Evolutionary conservation across 352 stramenopile species (phyloP), one percentile per base, ranked within the genome.

Genomic region (Peronospora farinosa): DNA sequence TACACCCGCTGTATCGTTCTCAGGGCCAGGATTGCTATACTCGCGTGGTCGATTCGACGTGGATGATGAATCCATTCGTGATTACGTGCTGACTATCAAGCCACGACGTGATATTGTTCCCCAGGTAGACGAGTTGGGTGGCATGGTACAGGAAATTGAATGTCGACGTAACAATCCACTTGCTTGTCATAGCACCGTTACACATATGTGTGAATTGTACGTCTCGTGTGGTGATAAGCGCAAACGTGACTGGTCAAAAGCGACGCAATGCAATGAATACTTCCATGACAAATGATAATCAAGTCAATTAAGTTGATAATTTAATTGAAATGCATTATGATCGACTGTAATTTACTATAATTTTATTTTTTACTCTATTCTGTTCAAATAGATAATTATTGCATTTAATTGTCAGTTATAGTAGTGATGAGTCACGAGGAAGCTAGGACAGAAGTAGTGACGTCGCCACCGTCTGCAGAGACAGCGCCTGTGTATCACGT

Each of bases 121-220:
- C 15, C 69, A 69, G n/a, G 76, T 89, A 16, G 80, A 91, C 46
- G 65, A 84, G 40, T 64, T 91, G 5, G 76, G 78, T 16, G 80
- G 80, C 7, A 69, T 91, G 74, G 76, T 94, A n/a, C 84, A 94
- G 54, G 81, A 94, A 59, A 91, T 92, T 40, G 75, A 91, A 53
- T 94, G 84, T 49, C 82, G 79, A 17, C 64, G 74, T 39, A 67
- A 68, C 25, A 92, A 89, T 54, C 78, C 78, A 10, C 68, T 94
- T 16, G 78, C 72, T 8, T 94, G 83, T 60, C 83, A 94, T 63
- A 88, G 80, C 59, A 91, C 80, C 10, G 58, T 82, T 40, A 92
- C 83, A 2, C 83, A 94, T 53, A 72, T 91, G 45, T 94, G 83
- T 43, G 83, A 94, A 53, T 65, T 94, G 16, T 88, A 89, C 40